Base-by-base conservation (phyloP, 2,329 filamentous ascomycete species). In the Penicillium sp. region DNA sequence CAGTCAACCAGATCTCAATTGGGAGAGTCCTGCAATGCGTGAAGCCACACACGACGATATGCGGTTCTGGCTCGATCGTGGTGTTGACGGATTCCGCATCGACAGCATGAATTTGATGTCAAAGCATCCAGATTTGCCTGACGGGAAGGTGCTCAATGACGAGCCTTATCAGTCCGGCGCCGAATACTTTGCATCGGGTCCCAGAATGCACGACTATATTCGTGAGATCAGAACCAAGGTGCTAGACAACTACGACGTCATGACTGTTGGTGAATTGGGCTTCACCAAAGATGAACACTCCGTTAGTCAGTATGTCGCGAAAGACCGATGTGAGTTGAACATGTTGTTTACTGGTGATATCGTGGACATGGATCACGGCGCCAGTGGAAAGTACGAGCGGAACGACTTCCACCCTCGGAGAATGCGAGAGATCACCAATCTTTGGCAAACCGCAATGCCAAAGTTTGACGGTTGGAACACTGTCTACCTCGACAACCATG, bases 1-100 rank as follows among this genome's bases (percentile, higher is more conserved):
- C 2, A 56, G 47, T 32, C 62, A 65, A 29, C 89, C 90, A 0
- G 90, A 92, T 63, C 77, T 92, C 13, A 92, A 92, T 71, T 92
- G 88, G 88, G 87, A 91, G 64, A 88, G 85, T 55, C 76, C 78
- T 0, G 82, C 81, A 24, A 81, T 86, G 0, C 81, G 89, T 6
- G 73, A 81, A 42, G 88, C 87, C 8, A 83, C 90, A 13, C 88
- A 90, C 71, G 79, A 80, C 9, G 78, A 86, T 2, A 86, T 86
- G 65, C 34, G 34, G 1, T 36, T 36, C 34, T 36, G 34, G 34
- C 34, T 36, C 2, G 34, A 36, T n/a, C 34, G 34, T 13, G 34
- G 34, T 1, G 34, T 36, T 4, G 34, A 36, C 34, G 34, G 34
- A 3, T 36, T 36, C 34, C 34, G 34, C 6, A 36, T 36, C 4